phyloP scores from a whole-genome alignment of 306 rosid species.

The Trifolium repens region DNA sequence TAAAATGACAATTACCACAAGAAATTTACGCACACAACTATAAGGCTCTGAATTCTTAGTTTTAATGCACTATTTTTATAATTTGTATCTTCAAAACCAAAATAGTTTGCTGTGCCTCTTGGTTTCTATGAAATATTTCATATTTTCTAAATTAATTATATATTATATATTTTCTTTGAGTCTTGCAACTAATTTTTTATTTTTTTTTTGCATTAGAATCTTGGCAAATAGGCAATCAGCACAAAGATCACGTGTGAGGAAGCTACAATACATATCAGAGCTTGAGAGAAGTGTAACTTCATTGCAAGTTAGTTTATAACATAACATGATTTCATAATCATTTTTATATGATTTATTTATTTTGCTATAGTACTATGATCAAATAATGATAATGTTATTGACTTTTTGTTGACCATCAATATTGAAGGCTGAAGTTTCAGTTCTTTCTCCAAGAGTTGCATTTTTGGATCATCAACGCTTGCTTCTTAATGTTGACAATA shows the following conservation, averaged over 20 bases:
- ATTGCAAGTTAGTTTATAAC: constrained; percentile 61
- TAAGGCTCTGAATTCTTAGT: too few species aligned
- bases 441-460: constrained; percentile 92
- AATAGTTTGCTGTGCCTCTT: neutral
- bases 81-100: neutral
- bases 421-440: constrained; percentile 91
- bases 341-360: neutral
- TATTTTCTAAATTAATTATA: neutral
- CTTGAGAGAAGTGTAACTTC: constrained; percentile 95
- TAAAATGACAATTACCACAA: too few species aligned
- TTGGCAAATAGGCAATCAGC: constrained; percentile 98
- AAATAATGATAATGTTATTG: constrained; percentile 11
- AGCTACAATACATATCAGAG: constrained; percentile 95
- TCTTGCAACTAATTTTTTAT: neutral
- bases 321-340: neutral
- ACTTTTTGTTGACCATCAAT: constrained; percentile 32
- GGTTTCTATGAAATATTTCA: neutral
- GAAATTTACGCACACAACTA: too few species aligned
- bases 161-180: too few species aligned
- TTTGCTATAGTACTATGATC: neutral
- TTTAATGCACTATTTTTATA: too few species aligned
- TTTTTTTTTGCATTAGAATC: constrained; percentile 54
- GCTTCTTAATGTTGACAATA: constrained; percentile 95
- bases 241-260: constrained; percentile 95
- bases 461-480: constrained; percentile 92